Base-by-base conservation (phyloP, 768 basidiomycete species). In the Mycena olivaceomarginata region DNA sequence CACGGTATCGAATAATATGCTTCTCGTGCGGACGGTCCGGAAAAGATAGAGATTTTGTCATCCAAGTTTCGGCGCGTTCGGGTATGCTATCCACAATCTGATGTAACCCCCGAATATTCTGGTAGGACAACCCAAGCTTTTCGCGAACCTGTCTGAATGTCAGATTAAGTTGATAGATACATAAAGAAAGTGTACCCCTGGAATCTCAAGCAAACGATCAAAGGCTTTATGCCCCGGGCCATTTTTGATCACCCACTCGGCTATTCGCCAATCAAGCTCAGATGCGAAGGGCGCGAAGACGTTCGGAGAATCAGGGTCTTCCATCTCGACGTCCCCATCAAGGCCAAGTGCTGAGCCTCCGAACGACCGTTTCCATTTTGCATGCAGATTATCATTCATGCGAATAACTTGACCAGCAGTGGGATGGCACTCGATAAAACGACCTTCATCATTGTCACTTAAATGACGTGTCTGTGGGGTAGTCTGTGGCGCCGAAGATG, bases 241-340 rank as follows among this genome's bases (percentile, higher is more conserved):
- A 31, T 84, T 81, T 22, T 82, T 81, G 0, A 84, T 64, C 3
- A 81, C 83, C 85, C 85, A 85, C 13, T 80, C 72, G 0, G 82
- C 83, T 16, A 85, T 72, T 40, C 63, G 31, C 82, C 83, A 85
- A 60, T 85, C 83, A 37, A 84, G 37, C 11, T 82, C 77, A 5
- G 81, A 82, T 2, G 68, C 67, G 41, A 85, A 84, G 0, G 85
- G 85, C 0, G 69, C 59, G 64, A 74, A 76, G 0, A 9, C 12
- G 20, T 57, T 57, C 10, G 68, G 76, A 8, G 72, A 48, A 41
- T 75, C 68, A 15, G 73, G 56, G 16, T 13, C 46, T 1, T 59
- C 70, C 80, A 79, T 78, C 5, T 76, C 67, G 4, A 73, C 15
- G 48, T 75, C 79, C 0, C 74, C 73, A 20, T 75, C 68, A 0